Percentiles rank a stretch among this genome's conserved stretches.
These are phyloP conservation scores for Naganishia sp. DNA, from an alignment of 1,284 basidiomycete species.

Conservation along the genomic window DNA sequence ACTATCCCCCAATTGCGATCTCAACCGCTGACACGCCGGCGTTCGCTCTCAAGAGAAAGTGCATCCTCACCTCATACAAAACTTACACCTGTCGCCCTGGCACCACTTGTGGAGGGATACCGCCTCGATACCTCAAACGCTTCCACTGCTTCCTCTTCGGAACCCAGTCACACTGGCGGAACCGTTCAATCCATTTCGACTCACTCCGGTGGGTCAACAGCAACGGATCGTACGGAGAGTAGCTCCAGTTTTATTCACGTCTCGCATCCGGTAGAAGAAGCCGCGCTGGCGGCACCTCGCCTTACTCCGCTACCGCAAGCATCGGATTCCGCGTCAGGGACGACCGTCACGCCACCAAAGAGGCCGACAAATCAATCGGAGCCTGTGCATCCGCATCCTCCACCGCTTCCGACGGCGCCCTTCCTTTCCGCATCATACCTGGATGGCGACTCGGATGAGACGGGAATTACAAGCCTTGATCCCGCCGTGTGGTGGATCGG, in stretches of 20 bases:
- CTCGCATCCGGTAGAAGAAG: slow-evolving; percentile 37
- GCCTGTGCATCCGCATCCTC: not conserved
- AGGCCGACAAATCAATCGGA: not conserved
- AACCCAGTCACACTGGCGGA: slow-evolving; percentile 27
- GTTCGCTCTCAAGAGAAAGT: not conserved
- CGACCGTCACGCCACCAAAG: slow-evolving; percentile 11
- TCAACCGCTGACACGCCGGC: slow-evolving; percentile 19
- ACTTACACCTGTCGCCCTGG: slow-evolving; percentile 9
- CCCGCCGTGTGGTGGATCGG: slow-evolving; percentile 34
- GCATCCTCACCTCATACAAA: slow-evolving; percentile 1
- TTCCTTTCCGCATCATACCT: slow-evolving; percentile 28
- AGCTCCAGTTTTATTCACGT: slow-evolving; percentile 44
- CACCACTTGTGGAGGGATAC: slow-evolving; percentile 26
- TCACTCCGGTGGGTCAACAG: slow-evolving; percentile 15
- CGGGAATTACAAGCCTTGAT: slow-evolving; percentile 28
- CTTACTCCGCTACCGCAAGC: not conserved
- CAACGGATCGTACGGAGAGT: slow-evolving; percentile 22
- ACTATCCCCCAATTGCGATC: slow-evolving; percentile 33
- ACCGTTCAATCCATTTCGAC: slow-evolving; percentile 29
- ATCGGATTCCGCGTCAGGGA: slow-evolving; percentile 15
- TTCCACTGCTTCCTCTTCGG: slow-evolving; percentile 36
- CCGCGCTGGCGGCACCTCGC: not conserved
- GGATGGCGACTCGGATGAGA: slow-evolving; percentile 32
- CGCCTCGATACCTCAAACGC: slow-evolving; percentile 35
- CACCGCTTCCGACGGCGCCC: not conserved